phyloP scores from a whole-genome alignment of 2,329 filamentous ascomycete species.

The Amesomyces nigricolor region DNA sequence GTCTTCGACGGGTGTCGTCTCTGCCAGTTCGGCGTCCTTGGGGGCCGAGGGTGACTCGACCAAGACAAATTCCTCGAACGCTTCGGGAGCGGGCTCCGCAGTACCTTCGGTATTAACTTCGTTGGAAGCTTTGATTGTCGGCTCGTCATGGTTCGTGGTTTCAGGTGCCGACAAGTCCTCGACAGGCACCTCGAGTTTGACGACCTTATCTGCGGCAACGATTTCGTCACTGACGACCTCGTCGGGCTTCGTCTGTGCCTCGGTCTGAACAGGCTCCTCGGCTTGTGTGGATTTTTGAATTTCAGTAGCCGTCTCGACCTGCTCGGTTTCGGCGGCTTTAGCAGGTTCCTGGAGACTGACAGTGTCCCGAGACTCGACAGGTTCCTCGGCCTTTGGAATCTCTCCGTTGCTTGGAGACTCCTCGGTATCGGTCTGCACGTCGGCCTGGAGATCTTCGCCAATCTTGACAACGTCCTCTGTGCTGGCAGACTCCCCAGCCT shows the following conservation, averaged over 20 bases:
- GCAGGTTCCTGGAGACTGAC: not conserved
- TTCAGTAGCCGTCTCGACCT: too few species aligned
- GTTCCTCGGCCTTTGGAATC: not conserved
- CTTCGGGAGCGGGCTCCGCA: constrained; percentile 5
- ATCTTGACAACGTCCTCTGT: not conserved
- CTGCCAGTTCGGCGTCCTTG: not conserved
- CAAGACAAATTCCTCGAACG: constrained; percentile 18
- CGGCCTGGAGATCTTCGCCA: not conserved
- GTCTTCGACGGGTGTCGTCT: not conserved
- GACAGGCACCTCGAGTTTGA: not conserved
- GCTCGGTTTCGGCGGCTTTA: too few species aligned
- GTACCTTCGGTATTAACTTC: too few species aligned
- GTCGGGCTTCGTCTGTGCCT: too few species aligned
- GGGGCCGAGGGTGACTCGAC: constrained; percentile 13
- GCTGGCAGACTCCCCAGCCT: not conserved
- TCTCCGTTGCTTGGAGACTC: not conserved
- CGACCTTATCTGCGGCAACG: not conserved
- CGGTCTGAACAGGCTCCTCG: too few species aligned
- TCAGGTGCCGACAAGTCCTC: not conserved
- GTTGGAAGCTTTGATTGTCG: not conserved
- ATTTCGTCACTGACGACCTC: too few species aligned
- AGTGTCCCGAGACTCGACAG: not conserved
- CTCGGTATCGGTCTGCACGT: not conserved
- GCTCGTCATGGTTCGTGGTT: not conserved
- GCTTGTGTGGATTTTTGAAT: too few species aligned